A percentile compares a stretch with the other conserved stretches of the same genome.
phyloP scores from a whole-genome alignment of 768 basidiomycete genomes.

The Trametes villosa region DNA sequence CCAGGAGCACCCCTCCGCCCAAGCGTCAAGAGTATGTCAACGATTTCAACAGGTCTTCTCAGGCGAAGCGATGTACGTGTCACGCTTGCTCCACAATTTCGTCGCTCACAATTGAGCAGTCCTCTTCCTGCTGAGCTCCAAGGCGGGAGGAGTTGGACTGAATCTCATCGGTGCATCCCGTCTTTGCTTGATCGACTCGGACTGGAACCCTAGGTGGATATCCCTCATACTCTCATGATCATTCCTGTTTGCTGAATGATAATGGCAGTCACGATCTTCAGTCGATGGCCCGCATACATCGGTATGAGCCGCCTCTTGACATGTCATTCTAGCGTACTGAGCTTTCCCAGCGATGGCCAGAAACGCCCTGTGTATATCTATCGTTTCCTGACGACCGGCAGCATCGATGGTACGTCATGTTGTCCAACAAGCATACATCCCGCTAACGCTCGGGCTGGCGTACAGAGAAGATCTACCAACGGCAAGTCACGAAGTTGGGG shows the following conservation, averaged over 20 bases:
- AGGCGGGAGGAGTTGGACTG: conserved; percentile 94
- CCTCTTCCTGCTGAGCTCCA: conserved; percentile 90
- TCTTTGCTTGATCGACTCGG: conserved; percentile 84
- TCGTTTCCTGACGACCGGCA: conserved; percentile 81
- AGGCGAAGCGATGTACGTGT: conserved; percentile 69
- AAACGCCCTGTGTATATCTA: conserved; percentile 91
- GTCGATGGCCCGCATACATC: conserved; percentile 96
- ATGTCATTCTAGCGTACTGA: conserved; percentile 6
- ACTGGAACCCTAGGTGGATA: conserved; percentile 88
- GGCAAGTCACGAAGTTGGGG: conserved; percentile 93
- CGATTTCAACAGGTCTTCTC: conserved; percentile 79
- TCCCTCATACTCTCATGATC: neutral
- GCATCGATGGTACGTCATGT: conserved; percentile 74
- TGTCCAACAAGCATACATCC: conserved; percentile 26
- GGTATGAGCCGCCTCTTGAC: conserved; percentile 48
- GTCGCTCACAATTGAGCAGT: conserved; percentile 48
- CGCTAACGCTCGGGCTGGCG: neutral
- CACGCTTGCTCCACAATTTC: neutral
- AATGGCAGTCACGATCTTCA: conserved; percentile 83
- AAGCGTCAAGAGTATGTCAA: conserved; percentile 90
- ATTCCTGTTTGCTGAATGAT: neutral
- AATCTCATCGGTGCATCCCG: conserved; percentile 93
- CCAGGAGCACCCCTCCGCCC: conserved; percentile 71
- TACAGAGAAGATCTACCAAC: conserved; percentile 88
- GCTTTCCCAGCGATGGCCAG: conserved; percentile 79